Evolutionary conservation across 2,329 filamentous ascomycete genomes (phyloP).

Genomic region (Talaromyces sp.): DNA sequence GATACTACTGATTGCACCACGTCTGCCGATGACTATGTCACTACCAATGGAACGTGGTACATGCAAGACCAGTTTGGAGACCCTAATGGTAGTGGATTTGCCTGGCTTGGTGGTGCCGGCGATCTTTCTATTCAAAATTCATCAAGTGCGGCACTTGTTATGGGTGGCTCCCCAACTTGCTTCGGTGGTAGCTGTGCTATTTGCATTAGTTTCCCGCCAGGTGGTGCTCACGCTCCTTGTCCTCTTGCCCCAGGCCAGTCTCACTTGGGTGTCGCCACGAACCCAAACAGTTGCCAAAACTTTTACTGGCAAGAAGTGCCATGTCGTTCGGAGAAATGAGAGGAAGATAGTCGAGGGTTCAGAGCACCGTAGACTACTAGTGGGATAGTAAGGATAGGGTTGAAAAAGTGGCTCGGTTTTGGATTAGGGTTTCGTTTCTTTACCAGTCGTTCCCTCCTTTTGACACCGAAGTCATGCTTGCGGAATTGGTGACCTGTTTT

Average conservation of each 20-base stretch:
- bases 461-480: too few species aligned
- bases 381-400: too few species aligned
- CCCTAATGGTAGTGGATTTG: constrained; percentile 6
- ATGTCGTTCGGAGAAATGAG: constrained; percentile 7
- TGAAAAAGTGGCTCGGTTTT: too few species aligned
- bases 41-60: constrained; percentile 5
- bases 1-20: constrained; percentile 1
- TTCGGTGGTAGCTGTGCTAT: constrained; percentile 7
- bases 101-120: constrained; percentile 2
- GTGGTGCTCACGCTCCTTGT: constrained; percentile 10
- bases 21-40: not conserved
- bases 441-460: too few species aligned
- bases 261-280: constrained; percentile 7
- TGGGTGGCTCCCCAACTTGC: constrained; percentile 2
- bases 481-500: too few species aligned
- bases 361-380: too few species aligned
- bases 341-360: too few species aligned
- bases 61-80: constrained; percentile 9
- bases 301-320: constrained; percentile 7
- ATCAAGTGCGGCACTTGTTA: not conserved
- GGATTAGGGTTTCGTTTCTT: too few species aligned
- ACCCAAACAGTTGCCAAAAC: constrained; percentile 8
- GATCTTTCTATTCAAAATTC: constrained; percentile 4
- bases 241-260: constrained; percentile 7
- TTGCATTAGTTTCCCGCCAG: constrained; percentile 6